phyloP scores from a whole-genome alignment of 148 eudicot species.

The Amaranthus cruentus region DNA sequence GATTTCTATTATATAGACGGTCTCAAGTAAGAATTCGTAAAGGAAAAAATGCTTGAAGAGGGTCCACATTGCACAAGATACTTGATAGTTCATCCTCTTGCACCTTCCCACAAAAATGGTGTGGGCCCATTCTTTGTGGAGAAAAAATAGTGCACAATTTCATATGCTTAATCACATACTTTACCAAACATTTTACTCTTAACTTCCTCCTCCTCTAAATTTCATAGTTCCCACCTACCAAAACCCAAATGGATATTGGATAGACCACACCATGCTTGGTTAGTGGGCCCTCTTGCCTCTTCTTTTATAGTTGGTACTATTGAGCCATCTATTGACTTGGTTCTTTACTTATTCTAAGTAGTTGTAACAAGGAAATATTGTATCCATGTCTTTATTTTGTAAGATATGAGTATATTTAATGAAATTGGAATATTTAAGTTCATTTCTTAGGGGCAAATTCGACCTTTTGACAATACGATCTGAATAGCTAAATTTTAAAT shows the following conservation, averaged over 20 bases:
- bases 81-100: background rate
- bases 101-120: conserved; percentile 3
- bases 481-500: too few species aligned
- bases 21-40: background rate
- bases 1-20: too few species aligned
- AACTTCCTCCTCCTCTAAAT: background rate
- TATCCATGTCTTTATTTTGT: too few species aligned
- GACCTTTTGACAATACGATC: too few species aligned
- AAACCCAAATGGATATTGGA: conserved; percentile 10
- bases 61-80: background rate
- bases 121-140: conserved; percentile 15
- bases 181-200: conserved; percentile 14
- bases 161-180: conserved; percentile 3
- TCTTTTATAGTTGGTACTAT: too few species aligned
- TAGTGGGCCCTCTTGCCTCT: too few species aligned
- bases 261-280: background rate
- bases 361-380: too few species aligned
- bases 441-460: too few species aligned
- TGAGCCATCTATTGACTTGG: too few species aligned
- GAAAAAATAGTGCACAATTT: conserved; percentile 1
- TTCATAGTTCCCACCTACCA: conserved; percentile 19
- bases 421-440: too few species aligned
- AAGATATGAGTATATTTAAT: too few species aligned
- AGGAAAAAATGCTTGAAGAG: background rate
- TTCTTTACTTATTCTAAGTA: too few species aligned